Evolutionary conservation across 495 filamentous ascomycete species (phyloP), one percentile per base, ranked within the genome.

Genomic region (Bacidia rubella): DNA sequence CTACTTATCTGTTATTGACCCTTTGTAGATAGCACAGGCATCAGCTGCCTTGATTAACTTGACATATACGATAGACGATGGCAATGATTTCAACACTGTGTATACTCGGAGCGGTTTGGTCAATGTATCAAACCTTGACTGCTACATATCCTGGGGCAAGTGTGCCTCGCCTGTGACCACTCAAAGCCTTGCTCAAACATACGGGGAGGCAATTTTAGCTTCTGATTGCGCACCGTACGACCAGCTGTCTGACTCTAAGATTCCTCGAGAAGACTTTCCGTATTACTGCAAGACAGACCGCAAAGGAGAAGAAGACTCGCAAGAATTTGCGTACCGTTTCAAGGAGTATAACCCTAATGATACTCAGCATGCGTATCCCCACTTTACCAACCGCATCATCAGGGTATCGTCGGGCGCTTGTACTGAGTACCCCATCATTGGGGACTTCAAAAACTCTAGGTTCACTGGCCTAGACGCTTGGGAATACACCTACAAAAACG

Each of bases 261-360:
- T 26, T 2, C 51, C 51, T n/a, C 19, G 17, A 21, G 9, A 55
- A 5, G 26, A 57, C 23, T 55, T 29, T 17, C 11, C 11, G 10
- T 60, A 57, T 19, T 58, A 53, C 41, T 61, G 55, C 47, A 35
- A 27, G 22, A 9, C 10, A 3, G 49, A 23, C 19, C 48, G n/a
- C 1, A 15, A 7, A 35, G 29, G 29, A 5, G 7, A 5, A 7
- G 29, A n/a, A n/a, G 2, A 51, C n/a, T n/a, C 20, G 0, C 52
- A 56, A 11, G 44, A 61, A 45, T 61, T 61, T 47, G 46, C 52
- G 21, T 58, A 58, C 35, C 59, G 53, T 9, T 58, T 58, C 47
- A 55, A 46, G 2, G 56, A 58, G 17, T 61, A 51, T 22, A 61
- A 56, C 26, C 46, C 41, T 12, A 19, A 48, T 0, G 59, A 58